These are phyloP conservation scores for Phytophthora capsici DNA, from an alignment of 352 stramenopile species.

Conservation along the genomic window DNA sequence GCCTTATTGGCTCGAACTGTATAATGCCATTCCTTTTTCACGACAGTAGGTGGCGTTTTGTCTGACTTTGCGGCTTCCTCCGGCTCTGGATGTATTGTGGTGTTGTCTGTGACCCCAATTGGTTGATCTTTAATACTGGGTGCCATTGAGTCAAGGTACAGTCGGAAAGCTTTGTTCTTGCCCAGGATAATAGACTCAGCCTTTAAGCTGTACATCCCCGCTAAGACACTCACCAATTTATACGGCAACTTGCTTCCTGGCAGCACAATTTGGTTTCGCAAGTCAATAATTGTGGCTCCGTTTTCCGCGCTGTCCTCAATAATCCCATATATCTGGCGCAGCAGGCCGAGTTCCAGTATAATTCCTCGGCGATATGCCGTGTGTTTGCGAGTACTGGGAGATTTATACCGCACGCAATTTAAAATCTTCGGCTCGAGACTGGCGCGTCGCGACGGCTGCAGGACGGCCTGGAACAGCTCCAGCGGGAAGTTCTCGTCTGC, in stretches of 20 bases:
- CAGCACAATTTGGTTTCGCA: slow-evolving; percentile 74
- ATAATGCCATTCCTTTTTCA: slow-evolving; percentile 35
- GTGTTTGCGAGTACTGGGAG: slow-evolving; percentile 18
- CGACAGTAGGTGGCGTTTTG: neutral
- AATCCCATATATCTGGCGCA: slow-evolving; percentile 73
- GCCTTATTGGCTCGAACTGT: slow-evolving; percentile 60
- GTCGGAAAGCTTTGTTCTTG: slow-evolving; percentile 83
- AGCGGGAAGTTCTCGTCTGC: slow-evolving; percentile 61
- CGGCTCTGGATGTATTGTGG: slow-evolving; percentile 5
- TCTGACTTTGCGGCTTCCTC: slow-evolving; percentile 14
- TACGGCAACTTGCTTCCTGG: slow-evolving; percentile 83
- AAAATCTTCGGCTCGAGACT: slow-evolving; percentile 77
- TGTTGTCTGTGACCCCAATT: slow-evolving; percentile 5
- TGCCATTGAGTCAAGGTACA: slow-evolving; percentile 56
- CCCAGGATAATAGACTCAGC: slow-evolving; percentile 79
- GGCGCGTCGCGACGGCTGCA: slow-evolving; percentile 60
- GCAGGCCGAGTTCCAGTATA: slow-evolving; percentile 65
- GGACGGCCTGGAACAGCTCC: slow-evolving; percentile 78
- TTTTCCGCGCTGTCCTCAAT: slow-evolving; percentile 73
- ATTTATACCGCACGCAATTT: slow-evolving; percentile 81
- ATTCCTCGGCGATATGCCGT: slow-evolving; percentile 43
- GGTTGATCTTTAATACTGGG: slow-evolving; percentile 14
- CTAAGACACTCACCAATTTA: slow-evolving; percentile 73
- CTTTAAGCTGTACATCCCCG: slow-evolving; percentile 72
- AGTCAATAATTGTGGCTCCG: slow-evolving; percentile 76